phyloP scores from a whole-genome alignment of 1,139 yeast genomes.

The Blastobotrys serpentis region DNA sequence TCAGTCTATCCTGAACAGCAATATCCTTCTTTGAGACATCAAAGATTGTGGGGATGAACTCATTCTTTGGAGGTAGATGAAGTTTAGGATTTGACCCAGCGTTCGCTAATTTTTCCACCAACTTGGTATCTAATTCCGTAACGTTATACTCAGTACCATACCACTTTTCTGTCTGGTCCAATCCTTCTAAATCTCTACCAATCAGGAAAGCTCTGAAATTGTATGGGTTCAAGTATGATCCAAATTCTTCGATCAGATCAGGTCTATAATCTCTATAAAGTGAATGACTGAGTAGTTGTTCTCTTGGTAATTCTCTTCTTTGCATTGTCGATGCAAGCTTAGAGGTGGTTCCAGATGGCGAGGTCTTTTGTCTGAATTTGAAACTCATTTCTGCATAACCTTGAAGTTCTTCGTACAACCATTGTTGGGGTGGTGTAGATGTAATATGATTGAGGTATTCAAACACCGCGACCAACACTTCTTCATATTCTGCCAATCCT shows the following conservation, averaged over 20 bases:
- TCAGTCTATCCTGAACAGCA: constrained; percentile 35
- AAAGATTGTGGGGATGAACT: constrained; percentile 78
- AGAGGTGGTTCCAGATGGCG: constrained; percentile 60
- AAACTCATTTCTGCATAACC: constrained; percentile 52
- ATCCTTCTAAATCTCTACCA: constrained; percentile 37
- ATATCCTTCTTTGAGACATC: constrained; percentile 50
- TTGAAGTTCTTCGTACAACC: constrained; percentile 52
- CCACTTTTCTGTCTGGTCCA: constrained; percentile 66
- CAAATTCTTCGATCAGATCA: constrained; percentile 51
- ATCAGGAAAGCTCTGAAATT: constrained; percentile 63
- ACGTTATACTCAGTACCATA: constrained; percentile 80
- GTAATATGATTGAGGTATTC: constrained; percentile 67
- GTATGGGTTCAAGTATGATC: constrained; percentile 50
- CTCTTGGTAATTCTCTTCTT: constrained; percentile 57
- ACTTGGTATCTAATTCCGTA: constrained; percentile 44
- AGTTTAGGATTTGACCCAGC: constrained; percentile 44
- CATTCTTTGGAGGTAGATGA: constrained; percentile 67
- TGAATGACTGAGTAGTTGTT: constrained; percentile 56
- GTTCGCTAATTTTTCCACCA: constrained; percentile 41
- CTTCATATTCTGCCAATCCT: constrained; percentile 65
- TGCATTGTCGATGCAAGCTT: constrained; percentile 52
- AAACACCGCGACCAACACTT: constrained; percentile 58
- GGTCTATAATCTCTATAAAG: constrained; percentile 62
- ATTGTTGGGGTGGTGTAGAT: constrained; percentile 55
- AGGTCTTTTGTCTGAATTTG: constrained; percentile 64